Base-by-base conservation (phyloP, 805 yeast species). In the Yarrowia sp. region DNA sequence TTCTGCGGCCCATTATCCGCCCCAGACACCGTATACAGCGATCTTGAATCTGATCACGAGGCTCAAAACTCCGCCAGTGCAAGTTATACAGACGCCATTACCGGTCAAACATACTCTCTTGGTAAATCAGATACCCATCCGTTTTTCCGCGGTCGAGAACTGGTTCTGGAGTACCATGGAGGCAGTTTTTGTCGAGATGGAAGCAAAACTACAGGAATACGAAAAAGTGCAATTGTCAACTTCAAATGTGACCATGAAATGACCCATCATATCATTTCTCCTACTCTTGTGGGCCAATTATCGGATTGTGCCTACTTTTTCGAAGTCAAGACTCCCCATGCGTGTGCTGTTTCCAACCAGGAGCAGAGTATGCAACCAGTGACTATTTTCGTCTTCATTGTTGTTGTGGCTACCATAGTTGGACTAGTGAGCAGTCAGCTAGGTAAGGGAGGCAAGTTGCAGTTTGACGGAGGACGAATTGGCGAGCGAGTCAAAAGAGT, bases 291-390 rank as follows among this genome's bases (percentile, higher is more conserved):
- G 33, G 95, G 95, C 1, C 84, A 85, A 7, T 71, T 83, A 44
- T 83, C 90, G 73, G 89, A 91, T 67, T 91, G 97, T 75, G 84
- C 87, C 38, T 91, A 89, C 74, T 83, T 87, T 71, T 91, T 91
- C 73, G 97, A 91, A 71, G 91, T 90, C 33, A 77, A 91, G 68
- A 89, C 96, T 3, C 85, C 89, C 46, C 88, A 87, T 75, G 97
- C 96, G 0, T 91, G 97, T 74, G 90, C 96, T 0, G 87, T 92
- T 1, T 85, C 89, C 10, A 85, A 86, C 61, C 82, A 85, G 69
- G 83, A 81, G 12, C 87, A 86, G 70, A 85, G 88, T 9, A 66
- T 75, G 67, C 68, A 72, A 21, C 78, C 78, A 19, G 65, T 83
- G 64, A 86, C 87, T 17, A 85, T 87, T 3, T 80, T 88, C 62